These are phyloP conservation scores for Tolypocladium tundrense DNA, from an alignment of 2,329 filamentous ascomycete genomes.

Conservation along the genomic window DNA sequence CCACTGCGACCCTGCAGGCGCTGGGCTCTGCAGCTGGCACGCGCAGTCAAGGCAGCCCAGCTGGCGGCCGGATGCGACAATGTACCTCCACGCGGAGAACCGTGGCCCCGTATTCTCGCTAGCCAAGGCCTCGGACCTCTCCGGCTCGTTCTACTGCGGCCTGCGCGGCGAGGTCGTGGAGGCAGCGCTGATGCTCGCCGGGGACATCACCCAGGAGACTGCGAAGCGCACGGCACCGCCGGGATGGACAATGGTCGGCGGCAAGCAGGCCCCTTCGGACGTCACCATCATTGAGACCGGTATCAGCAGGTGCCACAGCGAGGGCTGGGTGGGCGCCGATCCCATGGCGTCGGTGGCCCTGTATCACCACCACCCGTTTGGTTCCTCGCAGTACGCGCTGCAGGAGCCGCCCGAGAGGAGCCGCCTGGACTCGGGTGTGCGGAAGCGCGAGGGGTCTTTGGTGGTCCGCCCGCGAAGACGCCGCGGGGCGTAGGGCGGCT, in stretches of 20 bases:
- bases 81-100: constrained; percentile 28
- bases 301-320: constrained; percentile 14
- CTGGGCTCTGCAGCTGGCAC: constrained; percentile 37
- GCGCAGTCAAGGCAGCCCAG: constrained; percentile 27
- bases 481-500: background rate
- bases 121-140: constrained; percentile 33
- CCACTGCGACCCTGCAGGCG: constrained; percentile 23
- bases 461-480: background rate
- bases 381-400: background rate
- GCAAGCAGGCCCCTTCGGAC: background rate
- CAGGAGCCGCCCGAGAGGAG: background rate
- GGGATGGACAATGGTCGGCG: constrained; percentile 13
- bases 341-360: background rate
- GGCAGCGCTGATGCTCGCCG: constrained; percentile 19
- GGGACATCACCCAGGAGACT: constrained; percentile 7
- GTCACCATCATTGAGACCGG: constrained; percentile 21
- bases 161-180: constrained; percentile 37
- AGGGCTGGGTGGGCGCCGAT: background rate
- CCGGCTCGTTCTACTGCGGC: constrained; percentile 39
- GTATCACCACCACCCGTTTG: background rate
- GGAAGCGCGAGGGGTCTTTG: background rate
- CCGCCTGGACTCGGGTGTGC: constrained; percentile 7
- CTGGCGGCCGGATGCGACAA: constrained; percentile 38
- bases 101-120: constrained; percentile 33
- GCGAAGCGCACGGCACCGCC: constrained; percentile 8